These are phyloP conservation scores for Echinochloa phyllopogon DNA, from an alignment of 176 grass and related monocot species.

Conservation along the genomic window DNA sequence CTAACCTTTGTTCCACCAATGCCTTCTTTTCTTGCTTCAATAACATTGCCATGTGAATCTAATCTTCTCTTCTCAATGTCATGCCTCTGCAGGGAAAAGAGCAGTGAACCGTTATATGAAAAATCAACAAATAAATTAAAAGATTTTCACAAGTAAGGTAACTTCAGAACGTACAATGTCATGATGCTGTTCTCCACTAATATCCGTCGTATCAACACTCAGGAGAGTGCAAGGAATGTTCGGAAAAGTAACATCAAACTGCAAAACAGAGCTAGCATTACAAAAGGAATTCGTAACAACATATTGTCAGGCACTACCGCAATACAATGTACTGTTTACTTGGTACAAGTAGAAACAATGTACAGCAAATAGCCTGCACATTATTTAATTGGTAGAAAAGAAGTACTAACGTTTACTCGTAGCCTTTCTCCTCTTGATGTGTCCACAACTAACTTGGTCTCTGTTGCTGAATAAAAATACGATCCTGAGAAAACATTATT, in stretches of 20 bases:
- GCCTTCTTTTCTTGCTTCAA: conserved; percentile 79
- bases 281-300: background rate
- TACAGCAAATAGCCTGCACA: conserved; percentile 8
- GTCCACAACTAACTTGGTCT: conserved; percentile 94
- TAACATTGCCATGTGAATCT: conserved; percentile 71
- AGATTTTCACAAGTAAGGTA: conserved; percentile 38
- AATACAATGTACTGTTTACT: background rate
- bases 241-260: conserved; percentile 98
- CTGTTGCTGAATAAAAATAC: conserved; percentile 76
- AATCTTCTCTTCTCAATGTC: conserved; percentile 83
- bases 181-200: conserved; percentile 94
- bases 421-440: conserved; percentile 97
- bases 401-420: conserved; percentile 70
- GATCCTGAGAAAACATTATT: conserved; percentile 60
- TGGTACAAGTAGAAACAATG: conserved; percentile 8
- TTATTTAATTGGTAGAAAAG: conserved; percentile 29
- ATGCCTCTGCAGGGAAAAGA: conserved; percentile 70
- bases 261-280: conserved; percentile 55
- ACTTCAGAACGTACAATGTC: conserved; percentile 70
- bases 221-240: conserved; percentile 89
- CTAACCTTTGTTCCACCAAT: conserved; percentile 89
- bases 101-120: conserved; percentile 31
- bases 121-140: conserved; percentile 8
- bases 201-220: conserved; percentile 88
- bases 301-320: background rate